phyloP scores from a whole-genome alignment of 2,329 filamentous ascomycete species.

The Plectosphaerella plurivora region DNA sequence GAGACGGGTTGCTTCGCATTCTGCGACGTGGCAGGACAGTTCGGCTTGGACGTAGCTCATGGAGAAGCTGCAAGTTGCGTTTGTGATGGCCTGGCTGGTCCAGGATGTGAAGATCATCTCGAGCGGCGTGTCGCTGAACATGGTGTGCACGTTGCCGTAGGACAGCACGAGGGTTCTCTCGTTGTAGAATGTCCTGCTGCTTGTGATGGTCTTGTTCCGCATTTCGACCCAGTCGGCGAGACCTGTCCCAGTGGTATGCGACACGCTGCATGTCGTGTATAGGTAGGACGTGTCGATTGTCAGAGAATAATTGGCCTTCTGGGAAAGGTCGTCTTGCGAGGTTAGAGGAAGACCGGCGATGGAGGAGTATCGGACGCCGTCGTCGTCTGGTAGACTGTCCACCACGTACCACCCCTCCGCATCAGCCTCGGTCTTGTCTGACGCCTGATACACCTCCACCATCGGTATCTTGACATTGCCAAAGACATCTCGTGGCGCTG shows the following conservation, averaged over 20 bases:
- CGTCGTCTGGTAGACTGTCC: neutral
- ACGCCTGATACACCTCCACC: neutral
- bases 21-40: neutral
- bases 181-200: neutral
- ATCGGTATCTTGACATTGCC: slow-evolving; percentile 5
- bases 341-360: neutral
- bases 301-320: neutral
- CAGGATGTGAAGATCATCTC: neutral
- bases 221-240: neutral
- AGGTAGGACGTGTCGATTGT: slow-evolving; percentile 2
- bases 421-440: neutral
- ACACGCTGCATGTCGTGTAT: neutral
- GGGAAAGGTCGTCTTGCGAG: neutral
- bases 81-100: neutral
- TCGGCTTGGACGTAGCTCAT: slow-evolving; percentile 1
- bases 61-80: neutral
- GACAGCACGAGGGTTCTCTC: neutral
- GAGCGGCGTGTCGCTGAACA: neutral
- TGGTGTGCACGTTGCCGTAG: neutral
- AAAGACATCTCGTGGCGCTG: neutral
- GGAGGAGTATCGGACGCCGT: neutral
- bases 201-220: neutral
- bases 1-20: neutral
- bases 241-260: neutral
- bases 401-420: neutral